These are phyloP conservation scores for Tetrapisispora namnaoensis DNA, from an alignment of 805 yeast species.

Conservation along the genomic window DNA sequence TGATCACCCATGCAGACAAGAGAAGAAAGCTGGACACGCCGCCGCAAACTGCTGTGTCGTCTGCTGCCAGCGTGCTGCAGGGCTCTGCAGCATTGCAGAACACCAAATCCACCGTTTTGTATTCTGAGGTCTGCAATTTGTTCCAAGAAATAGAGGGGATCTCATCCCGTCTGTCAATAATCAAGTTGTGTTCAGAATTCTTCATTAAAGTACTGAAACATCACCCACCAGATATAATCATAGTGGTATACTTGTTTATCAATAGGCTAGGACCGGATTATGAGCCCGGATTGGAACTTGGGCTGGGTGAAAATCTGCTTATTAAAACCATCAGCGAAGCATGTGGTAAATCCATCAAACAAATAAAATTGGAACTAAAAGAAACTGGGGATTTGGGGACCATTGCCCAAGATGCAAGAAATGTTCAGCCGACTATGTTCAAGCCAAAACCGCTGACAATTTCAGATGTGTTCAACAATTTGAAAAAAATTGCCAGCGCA, in stretches of 20 bases:
- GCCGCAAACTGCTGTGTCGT: neutral
- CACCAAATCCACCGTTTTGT: slow-evolving; percentile 22
- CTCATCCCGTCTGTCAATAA: slow-evolving; percentile 74
- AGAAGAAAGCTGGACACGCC: neutral
- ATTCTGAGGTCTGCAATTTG: slow-evolving; percentile 40
- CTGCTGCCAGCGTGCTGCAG: neutral
- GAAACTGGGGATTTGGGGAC: slow-evolving; percentile 83
- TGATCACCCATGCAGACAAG: neutral
- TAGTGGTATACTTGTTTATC: slow-evolving; percentile 74
- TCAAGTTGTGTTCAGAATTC: slow-evolving; percentile 64
- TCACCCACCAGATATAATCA: slow-evolving; percentile 46
- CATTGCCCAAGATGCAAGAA: slow-evolving; percentile 76
- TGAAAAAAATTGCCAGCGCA: slow-evolving; percentile 66
- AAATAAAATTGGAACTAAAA: slow-evolving; percentile 64
- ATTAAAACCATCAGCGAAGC: slow-evolving; percentile 84
- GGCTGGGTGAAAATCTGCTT: slow-evolving; percentile 82
- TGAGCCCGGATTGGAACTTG: slow-evolving; percentile 78
- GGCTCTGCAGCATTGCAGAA: neutral
- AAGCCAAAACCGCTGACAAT: slow-evolving; percentile 76
- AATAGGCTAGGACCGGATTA: slow-evolving; percentile 92
- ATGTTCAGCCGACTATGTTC: slow-evolving; percentile 87
- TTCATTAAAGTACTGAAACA: slow-evolving; percentile 52
- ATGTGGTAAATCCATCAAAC: slow-evolving; percentile 69
- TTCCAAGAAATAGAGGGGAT: slow-evolving; percentile 75
- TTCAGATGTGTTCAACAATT: slow-evolving; percentile 58